A percentile compares a stretch with the other conserved stretches of the same genome.
Evolutionary conservation across 2,329 filamentous ascomycete genomes (phyloP).

Genomic region (Mycogone perniciosa): DNA sequence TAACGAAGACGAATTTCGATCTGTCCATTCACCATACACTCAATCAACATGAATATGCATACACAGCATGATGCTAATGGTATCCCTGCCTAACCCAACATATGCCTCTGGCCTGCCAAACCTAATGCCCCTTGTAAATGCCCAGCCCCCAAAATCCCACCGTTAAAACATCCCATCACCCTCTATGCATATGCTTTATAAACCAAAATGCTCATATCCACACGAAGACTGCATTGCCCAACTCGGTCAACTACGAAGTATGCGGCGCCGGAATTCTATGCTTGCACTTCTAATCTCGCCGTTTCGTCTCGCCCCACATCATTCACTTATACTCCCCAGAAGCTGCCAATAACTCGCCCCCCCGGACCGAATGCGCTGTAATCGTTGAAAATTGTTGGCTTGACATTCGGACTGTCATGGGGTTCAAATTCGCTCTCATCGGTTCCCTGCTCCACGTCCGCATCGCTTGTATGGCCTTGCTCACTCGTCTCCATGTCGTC

Average conservation of each 20-base stretch:
- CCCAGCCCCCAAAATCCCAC: background rate
- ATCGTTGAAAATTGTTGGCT: background rate
- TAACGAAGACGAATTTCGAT: background rate
- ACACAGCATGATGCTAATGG: background rate
- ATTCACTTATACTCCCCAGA: conserved; percentile 2
- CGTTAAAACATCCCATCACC: background rate
- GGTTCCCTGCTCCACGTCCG: conserved; percentile 24
- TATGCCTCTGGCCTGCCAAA: background rate
- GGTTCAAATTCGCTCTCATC: conserved; percentile 30
- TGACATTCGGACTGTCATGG: conserved; percentile 16
- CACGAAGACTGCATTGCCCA: background rate
- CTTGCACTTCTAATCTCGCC: background rate
- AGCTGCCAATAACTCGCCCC: conserved; percentile 4
- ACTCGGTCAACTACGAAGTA: background rate
- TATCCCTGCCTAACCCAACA: background rate
- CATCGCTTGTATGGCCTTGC: conserved; percentile 26
- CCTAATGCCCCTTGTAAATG: background rate
- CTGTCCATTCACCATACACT: background rate
- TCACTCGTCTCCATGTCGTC: conserved; percentile 30
- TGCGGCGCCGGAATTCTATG: conserved; percentile 10
- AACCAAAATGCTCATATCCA: no score
- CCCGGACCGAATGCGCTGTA: conserved; percentile 5
- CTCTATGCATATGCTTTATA: background rate
- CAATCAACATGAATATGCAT: background rate
- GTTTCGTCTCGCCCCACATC: background rate